These are phyloP conservation scores for Russula compacta DNA, from an alignment of 768 basidiomycete species.

Conservation along the genomic window DNA sequence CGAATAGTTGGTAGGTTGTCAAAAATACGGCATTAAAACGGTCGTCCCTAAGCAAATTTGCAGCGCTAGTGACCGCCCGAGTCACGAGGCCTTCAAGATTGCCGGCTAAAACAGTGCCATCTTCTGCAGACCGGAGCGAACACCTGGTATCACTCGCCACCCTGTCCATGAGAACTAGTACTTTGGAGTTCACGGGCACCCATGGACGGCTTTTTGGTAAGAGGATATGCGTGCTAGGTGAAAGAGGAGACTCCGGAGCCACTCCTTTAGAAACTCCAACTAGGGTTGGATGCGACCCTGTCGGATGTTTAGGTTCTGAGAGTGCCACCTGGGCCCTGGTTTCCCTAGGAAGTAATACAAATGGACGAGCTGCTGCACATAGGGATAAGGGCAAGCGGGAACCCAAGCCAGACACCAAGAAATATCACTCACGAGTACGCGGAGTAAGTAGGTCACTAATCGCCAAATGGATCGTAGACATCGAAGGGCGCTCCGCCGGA, in stretches of 20 bases:
- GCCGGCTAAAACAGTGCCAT: constrained; percentile 10
- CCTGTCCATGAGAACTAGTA: background rate
- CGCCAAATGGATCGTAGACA: background rate
- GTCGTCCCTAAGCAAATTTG: background rate
- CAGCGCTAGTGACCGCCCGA: background rate
- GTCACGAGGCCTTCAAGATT: constrained; percentile 13
- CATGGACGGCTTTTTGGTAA: background rate
- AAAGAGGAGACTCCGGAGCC: background rate
- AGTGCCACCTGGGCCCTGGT: background rate
- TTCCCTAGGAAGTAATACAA: background rate
- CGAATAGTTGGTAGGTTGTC: constrained; percentile 6
- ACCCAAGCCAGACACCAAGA: too few relatives aligned
- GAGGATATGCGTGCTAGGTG: background rate
- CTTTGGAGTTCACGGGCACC: background rate
- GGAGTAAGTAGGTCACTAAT: background rate
- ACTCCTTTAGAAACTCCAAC: background rate
- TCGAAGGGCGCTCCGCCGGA: constrained; percentile 1
- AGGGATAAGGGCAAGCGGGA: background rate
- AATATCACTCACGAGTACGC: background rate
- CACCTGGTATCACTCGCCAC: background rate
- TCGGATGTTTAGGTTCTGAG: background rate
- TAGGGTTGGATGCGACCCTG: background rate
- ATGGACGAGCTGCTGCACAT: background rate
- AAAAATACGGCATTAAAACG: background rate
- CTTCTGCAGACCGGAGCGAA: background rate